phyloP scores from a whole-genome alignment of 2,329 filamentous ascomycete species.

The Diaporthe sp. region DNA sequence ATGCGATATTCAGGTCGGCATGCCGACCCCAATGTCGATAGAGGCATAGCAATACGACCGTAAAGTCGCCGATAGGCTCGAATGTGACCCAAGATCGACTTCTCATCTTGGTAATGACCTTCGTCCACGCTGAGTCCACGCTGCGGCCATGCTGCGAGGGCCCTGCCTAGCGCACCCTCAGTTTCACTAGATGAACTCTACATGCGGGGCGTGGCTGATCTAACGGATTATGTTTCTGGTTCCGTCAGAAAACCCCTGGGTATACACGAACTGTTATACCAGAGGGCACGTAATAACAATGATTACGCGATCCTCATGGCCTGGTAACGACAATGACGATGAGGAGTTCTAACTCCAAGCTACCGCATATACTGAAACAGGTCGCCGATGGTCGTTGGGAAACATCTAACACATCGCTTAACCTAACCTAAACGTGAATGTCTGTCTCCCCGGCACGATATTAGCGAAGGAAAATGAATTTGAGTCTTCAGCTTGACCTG shows the following conservation, averaged over 20 bases:
- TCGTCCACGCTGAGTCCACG: background rate
- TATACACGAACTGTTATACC: conserved; percentile 6
- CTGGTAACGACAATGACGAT: background rate
- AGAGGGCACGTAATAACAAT: background rate
- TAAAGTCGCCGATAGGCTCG: conserved; percentile 16
- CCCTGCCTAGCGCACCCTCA: conserved; percentile 1
- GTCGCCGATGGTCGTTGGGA: background rate
- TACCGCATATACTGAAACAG: conserved; percentile 6
- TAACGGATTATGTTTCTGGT: conserved; percentile 27
- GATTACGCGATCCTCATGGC: background rate
- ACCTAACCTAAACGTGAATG: background rate
- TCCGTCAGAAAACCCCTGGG: conserved; percentile 6
- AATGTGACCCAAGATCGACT: background rate
- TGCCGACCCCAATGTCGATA: conserved; percentile 18
- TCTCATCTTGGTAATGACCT: background rate
- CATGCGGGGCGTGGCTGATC: conserved; percentile 27
- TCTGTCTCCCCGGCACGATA: no score
- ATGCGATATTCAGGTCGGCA: conserved; percentile 18
- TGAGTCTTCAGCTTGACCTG: background rate
- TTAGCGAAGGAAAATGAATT: background rate
- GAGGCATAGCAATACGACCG: background rate
- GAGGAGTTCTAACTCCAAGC: conserved; percentile 13
- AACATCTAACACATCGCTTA: background rate
- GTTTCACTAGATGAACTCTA: conserved; percentile 27
- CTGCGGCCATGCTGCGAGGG: background rate